Base-by-base conservation (phyloP, 2,329 filamentous ascomycete genomes). In the Alternaria conjuncta region DNA sequence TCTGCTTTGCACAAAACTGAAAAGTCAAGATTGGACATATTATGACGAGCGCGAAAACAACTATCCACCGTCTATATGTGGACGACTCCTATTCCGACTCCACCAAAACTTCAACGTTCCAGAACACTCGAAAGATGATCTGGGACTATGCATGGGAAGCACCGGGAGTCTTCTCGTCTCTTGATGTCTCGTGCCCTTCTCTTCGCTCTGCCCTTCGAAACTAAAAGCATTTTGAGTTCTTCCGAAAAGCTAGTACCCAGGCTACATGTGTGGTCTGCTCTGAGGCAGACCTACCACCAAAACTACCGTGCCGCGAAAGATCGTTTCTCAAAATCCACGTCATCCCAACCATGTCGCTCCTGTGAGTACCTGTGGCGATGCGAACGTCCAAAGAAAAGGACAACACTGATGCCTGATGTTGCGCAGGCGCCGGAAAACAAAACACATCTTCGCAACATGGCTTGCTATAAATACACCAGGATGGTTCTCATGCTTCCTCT, bases 371-470 rank as follows among this genome's bases (percentile, higher is more conserved):
- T 36, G 15, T 15, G 15, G 7, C 32, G 8, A 36, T 36, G 32
- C 15, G 4, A 9, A 36, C n/a, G 4, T 4, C 32, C 32, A 36
- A 36, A 36, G 15, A 9, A 36, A 36, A 36, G 8, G 32, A 9
- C 32, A 36, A 36, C 32, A 36, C 8, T 9, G 32, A 36, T 9
- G 32, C 15, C 32, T 9, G 13, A n/a, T 36, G 32, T 36, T n/a
- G 32, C 15, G 32, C 15, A 36, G 15, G 15, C 32, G 32, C 7
- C n/a, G 32, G 4, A 36, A n/a, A 9, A 32, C 0, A 15, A 15
- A 1, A 5, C 4, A 36, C 15, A n/a, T 10, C 1, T n/a, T n/a
- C 4, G 4, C 15, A 3, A 5, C 32, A n/a, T n/a, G 15, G 15
- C 32, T n/a, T n/a, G 15, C 32, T 36, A 36, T n/a, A n/a, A 36